Conservation (phyloP, 148 eudicot genomes). For the Fagopyrum tataricum region DNA sequence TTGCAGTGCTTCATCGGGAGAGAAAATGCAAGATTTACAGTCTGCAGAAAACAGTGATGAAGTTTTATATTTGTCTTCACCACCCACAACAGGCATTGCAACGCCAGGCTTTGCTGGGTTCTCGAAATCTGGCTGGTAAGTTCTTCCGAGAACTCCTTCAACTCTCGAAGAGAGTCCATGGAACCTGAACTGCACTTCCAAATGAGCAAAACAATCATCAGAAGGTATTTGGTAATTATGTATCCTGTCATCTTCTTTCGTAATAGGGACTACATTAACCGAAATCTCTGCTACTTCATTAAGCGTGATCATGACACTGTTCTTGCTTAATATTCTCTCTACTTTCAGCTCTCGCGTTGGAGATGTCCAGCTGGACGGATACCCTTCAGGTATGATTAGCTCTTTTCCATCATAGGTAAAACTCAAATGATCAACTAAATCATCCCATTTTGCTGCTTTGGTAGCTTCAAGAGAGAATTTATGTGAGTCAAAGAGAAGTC, state of each 20-base stretch:
- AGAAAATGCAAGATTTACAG: slow-evolving; percentile 39
- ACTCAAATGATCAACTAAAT: slow-evolving; percentile 42
- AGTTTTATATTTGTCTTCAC: slow-evolving; percentile 55
- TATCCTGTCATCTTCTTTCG: slow-evolving; percentile 51
- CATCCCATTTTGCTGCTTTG: slow-evolving; percentile 46
- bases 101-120: slow-evolving; percentile 64
- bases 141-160: slow-evolving; percentile 61
- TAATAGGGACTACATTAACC: slow-evolving; percentile 51
- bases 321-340: slow-evolving; percentile 40
- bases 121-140: slow-evolving; percentile 55
- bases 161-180: slow-evolving; percentile 30
- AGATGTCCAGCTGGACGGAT: slow-evolving; percentile 38
- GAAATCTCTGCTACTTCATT: slow-evolving; percentile 38
- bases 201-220: slow-evolving; percentile 55
- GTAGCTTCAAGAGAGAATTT: slow-evolving; percentile 47
- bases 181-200: slow-evolving; percentile 57
- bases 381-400: slow-evolving; percentile 31
- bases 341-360: slow-evolving; percentile 26
- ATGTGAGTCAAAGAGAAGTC: slow-evolving; percentile 46
- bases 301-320: slow-evolving; percentile 39
- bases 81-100: slow-evolving; percentile 67
- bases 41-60: slow-evolving; percentile 40
- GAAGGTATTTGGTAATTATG: slow-evolving; percentile 57
- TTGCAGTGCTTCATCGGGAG: slow-evolving; percentile 20
- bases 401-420: slow-evolving; percentile 41